Evolutionary conservation across 805 yeast species (phyloP).

Genomic region (Wickerhamomyces queroliae): DNA sequence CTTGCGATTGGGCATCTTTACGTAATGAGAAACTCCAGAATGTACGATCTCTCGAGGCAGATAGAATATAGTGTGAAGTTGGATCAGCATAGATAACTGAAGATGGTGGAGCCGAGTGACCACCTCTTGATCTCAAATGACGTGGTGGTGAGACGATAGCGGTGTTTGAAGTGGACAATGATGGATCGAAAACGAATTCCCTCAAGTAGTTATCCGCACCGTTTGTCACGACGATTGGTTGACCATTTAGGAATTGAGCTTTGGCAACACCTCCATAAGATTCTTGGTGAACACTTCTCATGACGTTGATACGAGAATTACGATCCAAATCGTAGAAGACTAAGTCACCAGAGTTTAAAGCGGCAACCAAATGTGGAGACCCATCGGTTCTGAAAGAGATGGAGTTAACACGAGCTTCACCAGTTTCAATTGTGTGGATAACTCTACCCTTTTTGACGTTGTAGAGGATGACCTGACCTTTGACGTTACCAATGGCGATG

Average conservation of each 20-base stretch:
- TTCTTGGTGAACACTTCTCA: constrained; percentile 70
- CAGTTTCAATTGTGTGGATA: constrained; percentile 42
- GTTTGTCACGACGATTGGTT: constrained; percentile 80
- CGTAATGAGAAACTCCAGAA: constrained; percentile 91
- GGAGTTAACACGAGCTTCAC: constrained; percentile 39
- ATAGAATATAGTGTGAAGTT: constrained; percentile 75
- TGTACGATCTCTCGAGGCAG: constrained; percentile 81
- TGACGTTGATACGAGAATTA: constrained; percentile 66
- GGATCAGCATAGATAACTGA: constrained; percentile 70
- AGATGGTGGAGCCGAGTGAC: constrained; percentile 91
- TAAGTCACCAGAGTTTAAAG: constrained; percentile 74
- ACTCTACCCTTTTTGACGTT: constrained; percentile 61
- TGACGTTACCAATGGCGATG: constrained; percentile 67
- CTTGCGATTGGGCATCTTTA: constrained; percentile 95
- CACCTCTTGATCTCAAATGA: constrained; percentile 88
- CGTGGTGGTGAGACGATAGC: constrained; percentile 85
- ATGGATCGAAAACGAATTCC: constrained; percentile 92
- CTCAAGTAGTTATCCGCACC: constrained; percentile 90
- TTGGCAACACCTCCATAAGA: constrained; percentile 71
- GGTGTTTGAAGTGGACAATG: constrained; percentile 53
- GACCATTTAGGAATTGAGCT: constrained; percentile 78
- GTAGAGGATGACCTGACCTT: constrained; percentile 61
- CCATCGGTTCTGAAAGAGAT: constrained; percentile 92
- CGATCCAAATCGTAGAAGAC: constrained; percentile 78
- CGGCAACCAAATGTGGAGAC: constrained; percentile 73